Evolutionary conservation across 1,284 basidiomycete genomes (phyloP), one percentile per base, ranked within the genome.

Genomic region (Termitomyces sp.): DNA sequence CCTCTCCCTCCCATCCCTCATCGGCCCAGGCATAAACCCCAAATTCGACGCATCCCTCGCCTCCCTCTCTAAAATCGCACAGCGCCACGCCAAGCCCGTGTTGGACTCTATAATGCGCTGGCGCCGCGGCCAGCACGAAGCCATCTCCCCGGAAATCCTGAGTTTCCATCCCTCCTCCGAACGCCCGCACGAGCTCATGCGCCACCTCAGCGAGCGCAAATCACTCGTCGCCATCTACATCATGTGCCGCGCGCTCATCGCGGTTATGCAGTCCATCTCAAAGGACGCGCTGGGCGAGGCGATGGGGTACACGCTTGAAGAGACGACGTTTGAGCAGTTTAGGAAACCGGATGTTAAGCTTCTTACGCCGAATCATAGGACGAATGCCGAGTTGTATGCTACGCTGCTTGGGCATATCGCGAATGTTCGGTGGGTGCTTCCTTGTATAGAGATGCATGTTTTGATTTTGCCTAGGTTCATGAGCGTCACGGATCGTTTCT

Each of bases 41-140:
- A 79, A 84, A 52, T 91, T 96, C 58, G 93, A 97, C 64, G 83
- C 86, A 28, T 79, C 88, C 4, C 77, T 97, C 30, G 75, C 81
- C 5, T 92, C 93, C 1, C 78, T 98, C 3, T 91, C 89, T 8
- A 89, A 91, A 64, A 86, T 96, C 52, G 91, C 91, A 1, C 84
- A 87, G 55, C 91, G 89, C 50, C 85, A 92, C 54, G 79, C 91
- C 2, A 89, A 92, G 60, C 80, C 85, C 35, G 92, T 97, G 5
- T 78, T 96, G 31, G 91, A 94, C 57, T 87, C 91, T 5, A 80
- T 97, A 49, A 86, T 88, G 75, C 83, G 88, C 18, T 98, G 95
- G 95, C 80, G 91, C 54, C 78, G 84, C 51, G 83, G 78, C 39
- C 90, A 94, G 64, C 79, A 78, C 38, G 88, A 89, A 54, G 79